Evolutionary conservation across 2,329 filamentous ascomycete species (phyloP), one percentile per base, ranked within the genome.

Genomic region (Ophiostoma tasmaniense): DNA sequence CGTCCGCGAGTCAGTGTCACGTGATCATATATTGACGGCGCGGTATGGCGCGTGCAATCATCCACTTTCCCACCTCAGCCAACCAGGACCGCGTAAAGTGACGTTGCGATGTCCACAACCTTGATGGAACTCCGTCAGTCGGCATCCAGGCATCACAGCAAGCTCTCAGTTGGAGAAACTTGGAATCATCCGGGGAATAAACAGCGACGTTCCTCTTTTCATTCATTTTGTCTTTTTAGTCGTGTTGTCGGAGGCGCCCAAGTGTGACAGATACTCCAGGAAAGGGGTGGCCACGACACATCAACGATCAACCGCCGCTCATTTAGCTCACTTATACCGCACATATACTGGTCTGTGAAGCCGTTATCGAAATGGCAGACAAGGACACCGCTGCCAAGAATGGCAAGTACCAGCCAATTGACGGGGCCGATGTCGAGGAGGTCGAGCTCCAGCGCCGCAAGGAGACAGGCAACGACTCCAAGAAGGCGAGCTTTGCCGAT

Each of bases 331-430:
- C 55, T 35, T 64, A 64, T 37, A 35, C 59, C 28, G 50, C 2
- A 11, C 50, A 22, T 55, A 55, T 30, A 25, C 50, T 25, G n/a
- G 50, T 17, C n/a, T 55, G 50, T 55, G n/a, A 25, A 22, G 11
- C 50, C 8, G 14, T 11, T 3, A 8, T 55, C 55, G 13, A 30
- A 61, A 64, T 64, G 61, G 17, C 61, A 6, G 61, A 64, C 61
- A 64, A 39, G 33, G 61, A 20, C n/a, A 20, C 33, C 30, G 4
- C 33, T 20, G 28, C 65, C 45, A 65, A 45, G 64, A 67, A 61
- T n/a, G 33, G 59, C 17, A n/a, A n/a, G 14, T 72, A 72, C 45
- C 68, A 65, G 65, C 69, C 66, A 6, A 68, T 72, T 6, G 69
- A 66, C 7, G 66, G 28, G 14, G 39, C 33, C n/a, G 70, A 71